Base-by-base conservation (phyloP, 768 basidiomycete species). In the Collybia nuda region DNA sequence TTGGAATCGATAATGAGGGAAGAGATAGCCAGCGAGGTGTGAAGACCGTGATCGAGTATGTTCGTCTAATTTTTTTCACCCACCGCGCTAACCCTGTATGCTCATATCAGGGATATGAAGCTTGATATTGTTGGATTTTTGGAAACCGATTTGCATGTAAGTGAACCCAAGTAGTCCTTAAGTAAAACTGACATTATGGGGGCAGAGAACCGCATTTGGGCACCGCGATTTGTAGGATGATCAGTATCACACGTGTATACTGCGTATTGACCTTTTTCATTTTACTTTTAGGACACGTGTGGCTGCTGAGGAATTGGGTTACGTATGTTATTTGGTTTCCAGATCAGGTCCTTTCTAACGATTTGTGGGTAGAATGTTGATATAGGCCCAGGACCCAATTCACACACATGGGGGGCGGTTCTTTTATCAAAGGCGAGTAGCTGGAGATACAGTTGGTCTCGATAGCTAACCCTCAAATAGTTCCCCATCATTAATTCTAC, bases 371-470 rank as follows among this genome's bases (percentile, higher is more conserved):
- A 93, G 90, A 83, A 93, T 62, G 88, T 92, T 4, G 93, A 96
- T 60, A 73, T 93, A 12, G 93, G 93, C 2, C 93, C 93, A 3
- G 90, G 90, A 36, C 91, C 92, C 2, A 88, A 90, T 61, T 73
- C 84, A 44, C 92, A 95, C 61, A 95, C 93, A 0, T 95, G 93
- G 93, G 93, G 93, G 42, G 88, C 87, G 22, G 84, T 77, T 5
- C 72, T 95, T 2, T 70, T 95, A 2, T 90, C 90, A 3, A 93
- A 93, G 74, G 89, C 80, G 55, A 35, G 61, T 50, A 9, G 15
- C 18, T 15, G 15, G 32, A 47, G 17, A 11, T 22, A 12, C 14
- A 22, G 22, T 42, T 6, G 9, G 28, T n/a, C 22, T 32, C 29
- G 28, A 23, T 8, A 24, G n/a, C 22, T 41, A 6, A 18, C 22